Base-by-base conservation (phyloP, 2,329 filamentous ascomycete genomes). In the Aureobasidium melanogenum region DNA sequence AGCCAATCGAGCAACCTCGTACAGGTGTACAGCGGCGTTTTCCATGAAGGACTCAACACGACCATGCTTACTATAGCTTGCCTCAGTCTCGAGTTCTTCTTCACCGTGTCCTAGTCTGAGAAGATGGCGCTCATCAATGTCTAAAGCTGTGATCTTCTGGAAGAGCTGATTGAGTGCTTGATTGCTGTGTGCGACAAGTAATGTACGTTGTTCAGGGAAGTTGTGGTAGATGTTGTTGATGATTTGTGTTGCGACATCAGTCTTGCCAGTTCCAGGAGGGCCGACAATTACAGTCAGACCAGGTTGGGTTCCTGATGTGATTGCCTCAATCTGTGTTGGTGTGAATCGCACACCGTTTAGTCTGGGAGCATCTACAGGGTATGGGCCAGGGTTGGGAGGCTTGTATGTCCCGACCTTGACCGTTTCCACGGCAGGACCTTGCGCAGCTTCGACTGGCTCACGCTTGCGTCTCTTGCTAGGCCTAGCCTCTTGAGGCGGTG, bases 151-250 rank as follows among this genome's bases (percentile, higher is more conserved):
- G 64, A 99, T 99, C 77, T 99, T 99, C 68, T 95, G 89, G 76
- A 99, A 99, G 1, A 99, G 81, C 72, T 99, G 94, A 70, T 99
- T 99, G 10, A 99, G 79, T 2, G 94, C 95, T 73, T 99, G 95
- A 71, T 99, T 99, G 75, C 93, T 97, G 73, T 99, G 94, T 5
- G 94, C 94, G 65, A 99, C 85, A 43, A 99, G 84, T 19, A 99
- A 78, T 0, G 94, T 99, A 67, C 91, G 88, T 73, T 99, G 91
- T 65, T 87, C 81, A 8, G 94, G 92, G 72, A 97, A 99, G 75
- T 97, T 96, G 78, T 97, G 93, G 71, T 99, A 99, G 67, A 99
- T 88, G 73, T 97, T 97, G 78, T 90, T 97, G 76, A 99, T 99
- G 72, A 97, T 95, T 74, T 99, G 94, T 5, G 93, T 97, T 51